Conservation (phyloP, 352 stramenopile genomes). For the Phytopythium ostracodes region DNA sequence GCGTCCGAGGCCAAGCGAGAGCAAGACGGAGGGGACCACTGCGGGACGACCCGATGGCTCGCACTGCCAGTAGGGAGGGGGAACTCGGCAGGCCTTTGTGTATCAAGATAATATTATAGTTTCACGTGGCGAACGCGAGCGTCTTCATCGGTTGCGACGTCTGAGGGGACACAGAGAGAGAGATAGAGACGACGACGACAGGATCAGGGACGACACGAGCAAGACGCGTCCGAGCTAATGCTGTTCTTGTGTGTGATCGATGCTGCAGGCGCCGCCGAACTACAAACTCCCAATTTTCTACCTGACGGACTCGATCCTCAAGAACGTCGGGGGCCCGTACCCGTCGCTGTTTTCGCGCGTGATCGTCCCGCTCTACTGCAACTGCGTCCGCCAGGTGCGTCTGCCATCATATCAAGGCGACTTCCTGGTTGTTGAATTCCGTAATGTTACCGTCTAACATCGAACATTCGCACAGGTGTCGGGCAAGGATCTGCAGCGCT, state of each 20-base stretch:
- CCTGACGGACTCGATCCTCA: constrained; percentile 88
- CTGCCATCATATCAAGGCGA: neutral
- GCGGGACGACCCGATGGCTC: neutral
- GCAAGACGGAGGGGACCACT: neutral
- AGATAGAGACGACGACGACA: neutral
- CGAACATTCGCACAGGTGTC: constrained; percentile 41
- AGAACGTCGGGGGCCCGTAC: constrained; percentile 83
- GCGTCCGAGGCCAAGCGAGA: neutral
- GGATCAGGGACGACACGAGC: neutral
- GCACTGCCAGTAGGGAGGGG: neutral
- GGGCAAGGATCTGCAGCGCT: constrained; percentile 74
- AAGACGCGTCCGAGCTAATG: neutral
- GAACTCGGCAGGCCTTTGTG: neutral
- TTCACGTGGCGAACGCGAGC: neutral
- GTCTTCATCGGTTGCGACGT: constrained; percentile 5
- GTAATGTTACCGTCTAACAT: neutral
- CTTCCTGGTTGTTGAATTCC: neutral
- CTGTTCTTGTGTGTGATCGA: constrained; percentile 10
- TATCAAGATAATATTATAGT: constrained; percentile 1
- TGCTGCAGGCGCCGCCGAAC: constrained; percentile 51
- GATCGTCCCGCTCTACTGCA: constrained; percentile 83
- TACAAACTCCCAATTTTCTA: constrained; percentile 91
- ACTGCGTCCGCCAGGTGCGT: constrained; percentile 75
- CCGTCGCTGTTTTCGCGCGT: constrained; percentile 54
- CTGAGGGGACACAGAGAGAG: neutral